A percentile compares a stretch with the other conserved stretches of the same genome.
phyloP scores from a whole-genome alignment of 495 filamentous ascomycete species.

The Tuber aestivum region DNA sequence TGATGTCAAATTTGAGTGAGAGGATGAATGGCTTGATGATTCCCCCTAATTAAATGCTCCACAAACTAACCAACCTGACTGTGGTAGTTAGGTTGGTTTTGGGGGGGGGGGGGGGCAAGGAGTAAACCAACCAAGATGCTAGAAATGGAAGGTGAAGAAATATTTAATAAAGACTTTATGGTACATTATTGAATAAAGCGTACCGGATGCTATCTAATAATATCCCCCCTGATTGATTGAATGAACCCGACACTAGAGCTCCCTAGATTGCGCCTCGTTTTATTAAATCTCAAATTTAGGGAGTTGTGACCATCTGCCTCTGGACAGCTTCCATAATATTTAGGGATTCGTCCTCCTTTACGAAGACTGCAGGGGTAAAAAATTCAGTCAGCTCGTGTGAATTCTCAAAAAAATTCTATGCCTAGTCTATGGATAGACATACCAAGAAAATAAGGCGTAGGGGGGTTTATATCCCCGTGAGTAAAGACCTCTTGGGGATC shows the following conservation, averaged over 20 bases:
- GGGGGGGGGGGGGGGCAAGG: neutral
- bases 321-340: constrained; percentile 39
- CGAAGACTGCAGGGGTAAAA: constrained; percentile 28
- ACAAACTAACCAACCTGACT: neutral
- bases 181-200: neutral
- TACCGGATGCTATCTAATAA: neutral
- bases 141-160: neutral
- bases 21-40: neutral
- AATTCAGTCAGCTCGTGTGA: neutral
- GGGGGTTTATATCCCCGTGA: constrained; percentile 52
- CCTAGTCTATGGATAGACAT: constrained; percentile 2
- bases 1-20: neutral
- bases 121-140: neutral
- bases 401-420: neutral
- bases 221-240: constrained; percentile 1
- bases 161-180: neutral
- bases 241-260: neutral
- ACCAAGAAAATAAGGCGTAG: constrained; percentile 79
- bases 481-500: constrained; percentile 61
- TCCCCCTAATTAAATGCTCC: neutral
- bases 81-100: neutral
- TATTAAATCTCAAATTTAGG: constrained; percentile 5
- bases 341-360: constrained; percentile 30
- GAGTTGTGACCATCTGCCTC: constrained; percentile 26
- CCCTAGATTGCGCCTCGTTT: neutral